These are phyloP conservation scores for Clonostachys rosea DNA, from an alignment of 2,329 filamentous ascomycete genomes.

Conservation along the genomic window DNA sequence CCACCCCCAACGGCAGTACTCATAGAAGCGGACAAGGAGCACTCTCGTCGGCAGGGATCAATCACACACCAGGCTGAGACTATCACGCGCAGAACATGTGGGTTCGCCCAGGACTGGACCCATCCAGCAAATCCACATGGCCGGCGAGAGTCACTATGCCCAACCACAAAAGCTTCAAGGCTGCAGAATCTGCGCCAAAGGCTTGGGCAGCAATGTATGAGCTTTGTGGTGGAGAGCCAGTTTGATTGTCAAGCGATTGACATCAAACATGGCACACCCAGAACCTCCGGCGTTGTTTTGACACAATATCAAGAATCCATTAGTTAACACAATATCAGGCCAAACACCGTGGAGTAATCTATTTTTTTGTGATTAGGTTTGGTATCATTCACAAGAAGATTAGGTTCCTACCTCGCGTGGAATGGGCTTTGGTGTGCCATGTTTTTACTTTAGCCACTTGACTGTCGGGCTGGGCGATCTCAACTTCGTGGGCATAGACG, in stretches of 20 bases:
- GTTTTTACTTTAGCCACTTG: too few species aligned
- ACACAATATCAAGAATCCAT: too few species aligned
- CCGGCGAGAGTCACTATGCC: constrained; percentile 61
- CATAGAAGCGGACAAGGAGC: constrained; percentile 30
- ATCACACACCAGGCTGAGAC: constrained; percentile 18
- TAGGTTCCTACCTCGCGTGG: too few species aligned
- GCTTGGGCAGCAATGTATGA: constrained; percentile 66
- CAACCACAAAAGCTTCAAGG: constrained; percentile 45
- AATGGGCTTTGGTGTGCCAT: too few species aligned
- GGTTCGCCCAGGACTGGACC: constrained; percentile 61
- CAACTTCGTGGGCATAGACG: constrained; percentile 41
- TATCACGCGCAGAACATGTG: constrained; percentile 41
- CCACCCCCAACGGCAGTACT: constrained; percentile 11
- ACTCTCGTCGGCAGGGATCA: constrained; percentile 26
- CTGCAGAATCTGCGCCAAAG: constrained; percentile 53
- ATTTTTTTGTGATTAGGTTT: too few species aligned
- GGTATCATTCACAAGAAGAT: too few species aligned
- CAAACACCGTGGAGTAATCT: too few species aligned
- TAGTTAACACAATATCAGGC: constrained; percentile 51
- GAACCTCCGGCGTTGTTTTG: too few species aligned
- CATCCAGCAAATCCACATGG: constrained; percentile 62
- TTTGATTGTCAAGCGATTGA: constrained; percentile 38
- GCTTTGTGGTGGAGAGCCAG: constrained; percentile 61
- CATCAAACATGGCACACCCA: too few species aligned
- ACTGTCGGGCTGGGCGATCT: constrained; percentile 59